These are phyloP conservation scores for Colletotrichum somersetense DNA, from an alignment of 2,329 filamentous ascomycete species.

Conservation along the genomic window DNA sequence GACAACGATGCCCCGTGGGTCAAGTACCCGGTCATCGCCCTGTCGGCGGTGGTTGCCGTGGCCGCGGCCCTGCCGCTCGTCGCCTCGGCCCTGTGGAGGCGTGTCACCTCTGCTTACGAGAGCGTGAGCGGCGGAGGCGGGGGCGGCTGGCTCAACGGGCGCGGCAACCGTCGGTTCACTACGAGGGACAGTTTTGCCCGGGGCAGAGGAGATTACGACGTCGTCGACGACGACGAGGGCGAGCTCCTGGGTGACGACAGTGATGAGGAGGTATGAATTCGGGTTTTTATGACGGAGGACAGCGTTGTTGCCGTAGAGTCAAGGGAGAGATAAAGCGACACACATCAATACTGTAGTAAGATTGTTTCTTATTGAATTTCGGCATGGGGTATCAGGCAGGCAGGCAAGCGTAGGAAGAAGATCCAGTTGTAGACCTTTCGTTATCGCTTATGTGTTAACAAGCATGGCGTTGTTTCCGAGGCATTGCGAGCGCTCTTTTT, in stretches of 20 bases:
- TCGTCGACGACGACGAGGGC: constrained; percentile 93
- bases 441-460: constrained; percentile 17
- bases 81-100: constrained; percentile 79
- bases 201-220: constrained; percentile 86
- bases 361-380: constrained; percentile 34
- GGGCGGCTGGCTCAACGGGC: constrained; percentile 65
- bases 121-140: constrained; percentile 63
- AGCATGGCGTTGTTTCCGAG: constrained; percentile 22
- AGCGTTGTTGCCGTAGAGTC: background rate
- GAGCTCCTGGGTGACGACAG: constrained; percentile 94
- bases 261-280: constrained; percentile 79
- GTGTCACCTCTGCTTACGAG: constrained; percentile 63
- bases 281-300: background rate
- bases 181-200: constrained; percentile 91
- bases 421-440: constrained; percentile 17
- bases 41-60: constrained; percentile 74
- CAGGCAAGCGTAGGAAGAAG: background rate
- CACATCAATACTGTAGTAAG: constrained; percentile 14
- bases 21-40: constrained; percentile 82
- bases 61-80: constrained; percentile 77
- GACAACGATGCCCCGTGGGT: constrained; percentile 83
- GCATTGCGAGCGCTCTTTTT: background rate
- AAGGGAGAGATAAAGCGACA: constrained; percentile 3
- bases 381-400: background rate
- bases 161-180: constrained; percentile 79